These are phyloP conservation scores for Verticillium dahliae DNA, from an alignment of 2,329 filamentous ascomycete species.

Conservation along the genomic window DNA sequence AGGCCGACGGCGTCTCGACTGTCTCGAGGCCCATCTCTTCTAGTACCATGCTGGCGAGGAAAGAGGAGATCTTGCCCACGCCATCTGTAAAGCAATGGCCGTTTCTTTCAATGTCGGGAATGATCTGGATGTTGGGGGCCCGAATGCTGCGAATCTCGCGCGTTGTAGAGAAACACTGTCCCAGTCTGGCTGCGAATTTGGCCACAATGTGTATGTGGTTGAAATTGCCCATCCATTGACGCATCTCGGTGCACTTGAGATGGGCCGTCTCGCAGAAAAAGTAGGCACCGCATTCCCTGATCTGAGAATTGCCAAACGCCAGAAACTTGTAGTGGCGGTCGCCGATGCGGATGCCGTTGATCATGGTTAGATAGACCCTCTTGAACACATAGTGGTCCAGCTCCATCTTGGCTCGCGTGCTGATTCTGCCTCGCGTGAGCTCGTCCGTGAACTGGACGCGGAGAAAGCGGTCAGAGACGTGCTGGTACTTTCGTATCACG, in stretches of 20 bases:
- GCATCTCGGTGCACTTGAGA: slow-evolving; percentile 68
- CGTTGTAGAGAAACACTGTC: slow-evolving; percentile 95
- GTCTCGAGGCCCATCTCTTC: slow-evolving; percentile 59
- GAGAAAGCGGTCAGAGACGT: slow-evolving; percentile 71
- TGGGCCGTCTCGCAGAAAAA: slow-evolving; percentile 74
- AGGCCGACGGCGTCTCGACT: slow-evolving; percentile 65
- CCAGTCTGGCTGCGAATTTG: slow-evolving; percentile 81
- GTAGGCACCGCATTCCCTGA: slow-evolving; percentile 85
- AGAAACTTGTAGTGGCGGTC: slow-evolving; percentile 82
- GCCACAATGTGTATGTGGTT: slow-evolving; percentile 75
- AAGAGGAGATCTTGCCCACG: slow-evolving; percentile 82
- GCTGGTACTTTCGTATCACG: slow-evolving; percentile 67
- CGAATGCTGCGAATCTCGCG: slow-evolving; percentile 61
- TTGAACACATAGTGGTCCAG: slow-evolving; percentile 66
- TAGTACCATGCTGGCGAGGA: slow-evolving; percentile 68
- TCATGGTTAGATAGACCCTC: slow-evolving; percentile 64
- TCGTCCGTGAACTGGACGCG: slow-evolving; percentile 89
- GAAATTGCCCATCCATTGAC: slow-evolving; percentile 82
- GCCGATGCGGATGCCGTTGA: slow-evolving; percentile 75
- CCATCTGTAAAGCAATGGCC: slow-evolving; percentile 80
- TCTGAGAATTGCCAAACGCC: slow-evolving; percentile 91
- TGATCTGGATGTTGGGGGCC: slow-evolving; percentile 51
- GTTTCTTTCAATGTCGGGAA: slow-evolving; percentile 65
- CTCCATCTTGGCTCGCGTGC: slow-evolving; percentile 41
- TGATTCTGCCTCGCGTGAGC: slow-evolving; percentile 53